phyloP scores from a whole-genome alignment of 148 eudicot genomes.

The Tetragonia tetragonoides region DNA sequence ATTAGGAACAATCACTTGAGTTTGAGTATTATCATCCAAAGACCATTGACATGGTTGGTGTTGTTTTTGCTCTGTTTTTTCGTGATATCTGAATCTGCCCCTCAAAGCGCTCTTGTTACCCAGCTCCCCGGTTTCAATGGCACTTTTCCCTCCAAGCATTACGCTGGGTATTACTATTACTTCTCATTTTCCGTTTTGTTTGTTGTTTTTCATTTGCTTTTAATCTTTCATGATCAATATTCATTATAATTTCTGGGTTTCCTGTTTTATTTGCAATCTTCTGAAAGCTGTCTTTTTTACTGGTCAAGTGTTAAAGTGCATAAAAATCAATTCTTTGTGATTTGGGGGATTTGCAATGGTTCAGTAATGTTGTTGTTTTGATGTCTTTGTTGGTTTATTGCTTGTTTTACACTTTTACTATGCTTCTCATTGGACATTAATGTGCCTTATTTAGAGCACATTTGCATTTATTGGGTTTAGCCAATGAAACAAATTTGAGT shows the following conservation, averaged over 20 bases:
- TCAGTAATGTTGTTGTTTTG: too few species aligned
- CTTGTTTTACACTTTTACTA: too few species aligned
- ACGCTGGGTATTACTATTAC: constrained; percentile 57
- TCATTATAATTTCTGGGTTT: too few species aligned
- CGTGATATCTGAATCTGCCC: constrained; percentile 49
- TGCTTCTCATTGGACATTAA: too few species aligned
- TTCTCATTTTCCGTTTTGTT: not conserved
- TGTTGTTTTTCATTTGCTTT: not conserved
- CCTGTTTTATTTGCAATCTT: too few species aligned
- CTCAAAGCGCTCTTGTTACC: constrained; percentile 59
- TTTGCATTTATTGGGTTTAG: not conserved
- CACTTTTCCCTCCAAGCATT: constrained; percentile 77
- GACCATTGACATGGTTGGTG: not conserved
- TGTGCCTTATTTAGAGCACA: too few species aligned
- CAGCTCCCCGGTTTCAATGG: constrained; percentile 84
- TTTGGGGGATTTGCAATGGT: too few species aligned
- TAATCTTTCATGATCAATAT: too few species aligned
- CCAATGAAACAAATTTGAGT: not conserved
- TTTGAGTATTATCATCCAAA: not conserved
- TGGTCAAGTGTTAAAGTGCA: too few species aligned
- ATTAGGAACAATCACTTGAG: not conserved
- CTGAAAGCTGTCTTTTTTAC: too few species aligned
- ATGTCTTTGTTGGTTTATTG: too few species aligned
- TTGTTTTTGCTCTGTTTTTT: constrained; percentile 17
- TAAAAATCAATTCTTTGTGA: too few species aligned